These are phyloP conservation scores for Nakaseomyces uthaithaninus DNA, from an alignment of 1,139 yeast genomes.

Conservation along the genomic window DNA sequence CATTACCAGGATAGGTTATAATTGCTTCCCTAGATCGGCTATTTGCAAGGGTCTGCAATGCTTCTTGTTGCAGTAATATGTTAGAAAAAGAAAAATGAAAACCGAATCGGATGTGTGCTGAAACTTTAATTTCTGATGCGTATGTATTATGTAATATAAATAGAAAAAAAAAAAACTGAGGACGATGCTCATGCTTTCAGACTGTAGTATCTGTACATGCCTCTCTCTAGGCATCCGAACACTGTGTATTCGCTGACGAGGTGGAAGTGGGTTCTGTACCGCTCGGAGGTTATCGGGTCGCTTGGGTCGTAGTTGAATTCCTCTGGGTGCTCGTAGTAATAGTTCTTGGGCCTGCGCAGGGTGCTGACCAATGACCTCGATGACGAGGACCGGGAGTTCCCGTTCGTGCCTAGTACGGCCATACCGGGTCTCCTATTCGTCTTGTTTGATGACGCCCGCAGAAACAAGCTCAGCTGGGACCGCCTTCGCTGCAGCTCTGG, in stretches of 20 bases:
- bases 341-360: slow-evolving; percentile 12
- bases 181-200: slow-evolving; percentile 31
- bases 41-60: too few species aligned
- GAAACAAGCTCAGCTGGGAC: slow-evolving; percentile 25
- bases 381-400: slow-evolving; percentile 7
- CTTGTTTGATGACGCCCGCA: slow-evolving; percentile 10
- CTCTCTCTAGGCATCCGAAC: slow-evolving; percentile 67
- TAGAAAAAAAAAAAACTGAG: not conserved
- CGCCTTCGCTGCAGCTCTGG: slow-evolving; percentile 30
- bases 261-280: slow-evolving; percentile 26
- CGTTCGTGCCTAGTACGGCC: not conserved
- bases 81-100: too few species aligned
- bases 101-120: too few species aligned
- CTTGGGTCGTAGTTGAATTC: slow-evolving; percentile 24
- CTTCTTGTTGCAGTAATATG: too few species aligned
- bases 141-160: too few species aligned
- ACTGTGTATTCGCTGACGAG: slow-evolving; percentile 39
- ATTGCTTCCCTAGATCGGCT: too few species aligned
- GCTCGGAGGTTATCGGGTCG: slow-evolving; percentile 22
- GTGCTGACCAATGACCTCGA: slow-evolving; percentile 4
- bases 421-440: slow-evolving; percentile 4
- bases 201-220: slow-evolving; percentile 61
- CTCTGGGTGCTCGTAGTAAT: slow-evolving; percentile 20
- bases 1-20: too few species aligned
- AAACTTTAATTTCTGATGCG: too few species aligned